Evolutionary conservation across 2,329 filamentous ascomycete genomes (phyloP).

Genomic region (Trichoderma sp.): DNA sequence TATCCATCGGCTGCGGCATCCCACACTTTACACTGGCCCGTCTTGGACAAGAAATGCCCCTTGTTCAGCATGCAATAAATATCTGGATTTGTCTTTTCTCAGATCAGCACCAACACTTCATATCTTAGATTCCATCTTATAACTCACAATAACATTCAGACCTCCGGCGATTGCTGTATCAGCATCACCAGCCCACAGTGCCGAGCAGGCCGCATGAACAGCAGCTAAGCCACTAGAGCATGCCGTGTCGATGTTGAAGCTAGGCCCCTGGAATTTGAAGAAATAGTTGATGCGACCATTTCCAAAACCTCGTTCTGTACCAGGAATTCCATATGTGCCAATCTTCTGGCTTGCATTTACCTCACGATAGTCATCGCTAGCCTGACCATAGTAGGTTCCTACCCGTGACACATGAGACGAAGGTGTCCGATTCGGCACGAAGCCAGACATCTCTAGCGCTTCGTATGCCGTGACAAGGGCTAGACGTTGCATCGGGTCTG

Average conservation of each 20-base stretch:
- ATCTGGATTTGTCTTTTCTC: neutral
- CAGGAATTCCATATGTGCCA: constrained; percentile 54
- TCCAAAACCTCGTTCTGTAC: constrained; percentile 49
- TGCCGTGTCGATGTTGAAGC: constrained; percentile 70
- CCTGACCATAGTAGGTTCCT: constrained; percentile 73
- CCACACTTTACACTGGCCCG: constrained; percentile 62
- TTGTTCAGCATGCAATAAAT: constrained; percentile 67
- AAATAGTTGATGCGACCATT: constrained; percentile 71
- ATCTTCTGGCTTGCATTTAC: constrained; percentile 69
- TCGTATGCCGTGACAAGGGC: constrained; percentile 75
- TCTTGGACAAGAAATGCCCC: constrained; percentile 70
- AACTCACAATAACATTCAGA: constrained; percentile 54
- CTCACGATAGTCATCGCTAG: constrained; percentile 77
- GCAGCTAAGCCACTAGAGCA: constrained; percentile 73
- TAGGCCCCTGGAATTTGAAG: constrained; percentile 73
- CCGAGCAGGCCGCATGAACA: constrained; percentile 44
- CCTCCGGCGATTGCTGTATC: constrained; percentile 80
- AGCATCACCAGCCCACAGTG: constrained; percentile 61
- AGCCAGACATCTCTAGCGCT: constrained; percentile 59
- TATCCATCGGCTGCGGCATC: constrained; percentile 80
- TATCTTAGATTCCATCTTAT: rapidly evolving
- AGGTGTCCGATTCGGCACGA: constrained; percentile 17
- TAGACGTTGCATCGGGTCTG: constrained; percentile 73
- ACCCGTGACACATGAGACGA: constrained; percentile 58
- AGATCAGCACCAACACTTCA: neutral